These are phyloP conservation scores for Pseudogymnoascus sp. DNA, from an alignment of 2,329 filamentous ascomycete species.

Conservation along the genomic window DNA sequence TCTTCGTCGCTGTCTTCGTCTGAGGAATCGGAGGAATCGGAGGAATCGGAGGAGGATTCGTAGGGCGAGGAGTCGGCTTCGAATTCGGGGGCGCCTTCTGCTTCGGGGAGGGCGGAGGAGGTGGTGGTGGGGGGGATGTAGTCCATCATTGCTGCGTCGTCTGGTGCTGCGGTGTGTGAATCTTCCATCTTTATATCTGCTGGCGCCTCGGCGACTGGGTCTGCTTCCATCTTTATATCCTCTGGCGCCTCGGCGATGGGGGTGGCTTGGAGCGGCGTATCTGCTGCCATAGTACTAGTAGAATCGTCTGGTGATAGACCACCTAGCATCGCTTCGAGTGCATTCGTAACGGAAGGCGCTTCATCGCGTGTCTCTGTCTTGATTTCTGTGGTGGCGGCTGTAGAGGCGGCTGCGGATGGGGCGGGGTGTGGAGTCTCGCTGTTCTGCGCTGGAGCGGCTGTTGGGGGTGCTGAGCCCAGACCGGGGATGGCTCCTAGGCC, in stretches of 20 bases:
- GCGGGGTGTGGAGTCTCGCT: not conserved
- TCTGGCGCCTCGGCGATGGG: not conserved
- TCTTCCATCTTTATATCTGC: constrained; percentile 5
- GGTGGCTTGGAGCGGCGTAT: not conserved
- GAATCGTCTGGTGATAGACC: not conserved
- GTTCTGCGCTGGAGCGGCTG: not conserved
- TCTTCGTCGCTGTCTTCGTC: constrained; percentile 45
- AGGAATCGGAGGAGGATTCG: constrained; percentile 53
- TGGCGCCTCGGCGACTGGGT: not conserved
- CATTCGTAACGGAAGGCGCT: constrained; percentile 3
- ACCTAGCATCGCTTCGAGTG: constrained; percentile 9
- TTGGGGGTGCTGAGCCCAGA: not conserved
- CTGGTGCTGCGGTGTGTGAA: not conserved
- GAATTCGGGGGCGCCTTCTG: constrained; percentile 62
- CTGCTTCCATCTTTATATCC: constrained; percentile 1
- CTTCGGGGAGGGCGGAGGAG: not conserved
- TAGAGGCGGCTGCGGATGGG: not conserved
- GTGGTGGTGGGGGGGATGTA: constrained; percentile 5
- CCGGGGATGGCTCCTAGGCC: not conserved
- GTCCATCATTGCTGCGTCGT: not conserved
- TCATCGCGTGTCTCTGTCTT: not conserved
- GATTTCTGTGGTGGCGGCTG: not conserved
- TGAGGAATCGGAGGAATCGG: constrained; percentile 47
- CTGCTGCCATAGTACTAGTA: not conserved
- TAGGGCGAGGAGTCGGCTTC: constrained; percentile 72